Conservation (phyloP, 768 basidiomycete genomes). For the Lactifluus rugatus region DNA sequence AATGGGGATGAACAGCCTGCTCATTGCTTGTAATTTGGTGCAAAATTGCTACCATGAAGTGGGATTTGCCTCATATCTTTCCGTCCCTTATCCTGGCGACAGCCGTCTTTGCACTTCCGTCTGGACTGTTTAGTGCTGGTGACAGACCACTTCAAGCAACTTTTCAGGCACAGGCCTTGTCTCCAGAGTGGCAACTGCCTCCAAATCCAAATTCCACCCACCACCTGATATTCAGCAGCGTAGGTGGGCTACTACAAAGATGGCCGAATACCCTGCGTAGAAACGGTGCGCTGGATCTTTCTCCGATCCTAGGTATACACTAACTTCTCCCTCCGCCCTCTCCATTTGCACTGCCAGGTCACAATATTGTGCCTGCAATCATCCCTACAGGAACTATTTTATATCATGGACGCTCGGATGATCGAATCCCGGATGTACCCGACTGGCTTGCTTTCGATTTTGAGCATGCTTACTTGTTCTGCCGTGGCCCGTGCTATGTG, state of each 20-base stretch:
- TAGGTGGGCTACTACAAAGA: conserved; percentile 29
- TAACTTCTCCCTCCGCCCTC: background rate
- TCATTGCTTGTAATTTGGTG: too few relatives aligned
- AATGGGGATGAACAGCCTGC: too few relatives aligned
- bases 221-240: conserved; percentile 29
- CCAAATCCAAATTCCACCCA: conserved; percentile 26
- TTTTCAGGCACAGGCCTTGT: background rate
- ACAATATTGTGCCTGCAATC: conserved; percentile 11
- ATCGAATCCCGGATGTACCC: background rate
- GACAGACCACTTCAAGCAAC: conserved; percentile 21
- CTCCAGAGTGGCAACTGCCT: conserved; percentile 7
- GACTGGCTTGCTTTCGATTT: conserved; percentile 20
- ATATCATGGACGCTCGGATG: conserved; percentile 13
- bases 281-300: conserved; percentile 9
- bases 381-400: conserved; percentile 16
- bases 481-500: background rate
- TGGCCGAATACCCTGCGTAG: conserved; percentile 30
- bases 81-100: background rate
- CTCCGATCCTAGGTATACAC: background rate
- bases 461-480: conserved; percentile 11
- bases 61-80: background rate
- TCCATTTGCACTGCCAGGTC: background rate
- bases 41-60: background rate
- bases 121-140: conserved; percentile 17
- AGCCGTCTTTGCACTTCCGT: background rate